A percentile compares a stretch with the other conserved stretches of the same genome.
These are phyloP conservation scores for Juglanconis sp. DNA, from an alignment of 2,329 filamentous ascomycete species.

Conservation along the genomic window DNA sequence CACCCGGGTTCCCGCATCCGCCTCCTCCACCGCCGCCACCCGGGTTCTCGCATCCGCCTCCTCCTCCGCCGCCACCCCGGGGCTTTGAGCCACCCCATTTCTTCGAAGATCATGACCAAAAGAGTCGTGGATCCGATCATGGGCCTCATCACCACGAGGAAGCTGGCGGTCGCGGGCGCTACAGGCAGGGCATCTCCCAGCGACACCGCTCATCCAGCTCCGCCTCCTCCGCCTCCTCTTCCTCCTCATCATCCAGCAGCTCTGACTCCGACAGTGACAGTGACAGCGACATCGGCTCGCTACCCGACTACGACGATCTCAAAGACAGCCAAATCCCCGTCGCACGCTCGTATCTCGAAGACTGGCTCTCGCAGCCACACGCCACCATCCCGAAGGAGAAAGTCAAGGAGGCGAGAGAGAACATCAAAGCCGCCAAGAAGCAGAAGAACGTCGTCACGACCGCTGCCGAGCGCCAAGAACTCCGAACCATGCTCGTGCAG, in stretches of 20 bases:
- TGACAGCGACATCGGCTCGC: conserved; percentile 46
- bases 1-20: neutral
- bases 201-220: conserved; percentile 23
- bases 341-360: conserved; percentile 40
- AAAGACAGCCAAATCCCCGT: conserved; percentile 45
- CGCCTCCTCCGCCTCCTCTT: conserved; percentile 32
- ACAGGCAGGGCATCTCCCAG: conserved; percentile 10
- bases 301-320: conserved; percentile 52
- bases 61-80: neutral
- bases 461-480: conserved; percentile 37
- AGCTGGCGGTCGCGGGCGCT: conserved; percentile 15
- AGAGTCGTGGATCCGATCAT: neutral
- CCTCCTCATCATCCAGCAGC: conserved; percentile 32
- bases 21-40: conserved; percentile 13
- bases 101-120: neutral
- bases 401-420: conserved; percentile 37
- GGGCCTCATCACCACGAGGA: conserved; percentile 6
- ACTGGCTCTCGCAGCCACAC: conserved; percentile 50
- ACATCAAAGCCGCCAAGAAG: conserved; percentile 39
- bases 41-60: neutral
- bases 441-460: conserved; percentile 16
- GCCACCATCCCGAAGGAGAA: conserved; percentile 45
- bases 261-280: conserved; percentile 34
- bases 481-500: conserved; percentile 41
- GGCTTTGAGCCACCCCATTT: too few relatives aligned